These are phyloP conservation scores for Paramecium sexaurelia DNA, from an alignment of 73 alveolate genomes.

Conservation along the genomic window DNA sequence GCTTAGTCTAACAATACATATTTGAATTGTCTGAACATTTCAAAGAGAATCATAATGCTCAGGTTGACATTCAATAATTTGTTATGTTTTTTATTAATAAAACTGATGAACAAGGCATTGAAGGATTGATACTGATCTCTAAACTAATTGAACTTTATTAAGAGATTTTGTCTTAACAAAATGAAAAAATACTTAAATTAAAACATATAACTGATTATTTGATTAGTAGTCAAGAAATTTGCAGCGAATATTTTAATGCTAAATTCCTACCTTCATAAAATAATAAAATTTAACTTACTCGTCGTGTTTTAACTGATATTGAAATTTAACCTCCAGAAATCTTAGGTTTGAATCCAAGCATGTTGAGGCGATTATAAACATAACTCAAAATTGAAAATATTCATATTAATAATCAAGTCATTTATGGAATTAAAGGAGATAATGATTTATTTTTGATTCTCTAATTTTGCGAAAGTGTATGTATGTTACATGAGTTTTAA, in stretches of 20 bases:
- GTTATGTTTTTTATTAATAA: neutral
- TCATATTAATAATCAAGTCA: neutral
- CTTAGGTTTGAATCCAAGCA: slow-evolving; percentile 34
- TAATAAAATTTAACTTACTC: neutral
- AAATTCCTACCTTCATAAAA: neutral
- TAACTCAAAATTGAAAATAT: neutral
- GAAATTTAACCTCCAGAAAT: slow-evolving; percentile 41
- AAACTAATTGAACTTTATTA: neutral
- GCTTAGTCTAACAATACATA: slow-evolving; percentile 29
- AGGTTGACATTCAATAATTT: neutral
- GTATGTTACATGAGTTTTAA: neutral
- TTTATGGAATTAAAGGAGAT: neutral
- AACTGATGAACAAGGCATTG: slow-evolving; percentile 31
- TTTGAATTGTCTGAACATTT: slow-evolving; percentile 24
- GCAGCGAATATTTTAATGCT: slow-evolving; percentile 11
- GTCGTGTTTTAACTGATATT: neutral
- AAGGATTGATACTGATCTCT: neutral
- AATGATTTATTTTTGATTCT: neutral
- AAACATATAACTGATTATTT: slow-evolving; percentile 41
- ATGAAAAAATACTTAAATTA: neutral
- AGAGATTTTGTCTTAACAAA: neutral
- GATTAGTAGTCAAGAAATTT: neutral
- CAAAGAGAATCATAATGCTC: neutral
- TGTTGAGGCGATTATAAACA: neutral
- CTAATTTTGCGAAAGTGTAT: neutral